Conservation (phyloP, 495 filamentous ascomycete species). For the Cryomyces antarcticus region DNA sequence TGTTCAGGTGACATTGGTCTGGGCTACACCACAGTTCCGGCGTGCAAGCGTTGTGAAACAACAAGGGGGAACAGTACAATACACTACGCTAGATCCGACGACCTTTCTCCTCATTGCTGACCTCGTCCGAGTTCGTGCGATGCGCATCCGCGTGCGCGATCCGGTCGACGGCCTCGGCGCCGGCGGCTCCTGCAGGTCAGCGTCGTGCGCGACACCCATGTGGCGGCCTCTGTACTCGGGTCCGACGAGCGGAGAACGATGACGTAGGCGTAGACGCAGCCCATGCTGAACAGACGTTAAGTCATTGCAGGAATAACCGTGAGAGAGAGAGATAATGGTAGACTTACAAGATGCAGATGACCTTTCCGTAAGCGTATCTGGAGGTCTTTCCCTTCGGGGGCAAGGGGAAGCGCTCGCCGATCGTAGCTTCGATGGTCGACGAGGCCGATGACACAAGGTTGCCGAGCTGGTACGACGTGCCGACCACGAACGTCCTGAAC, state of each 20-base stretch:
- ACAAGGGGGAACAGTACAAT: too few relatives aligned
- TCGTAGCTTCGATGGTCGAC: constrained; percentile 66
- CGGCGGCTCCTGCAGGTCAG: constrained; percentile 39
- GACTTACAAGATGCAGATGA: constrained; percentile 58
- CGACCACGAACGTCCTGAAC: constrained; percentile 70
- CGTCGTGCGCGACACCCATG: constrained; percentile 47
- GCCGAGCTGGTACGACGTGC: constrained; percentile 67
- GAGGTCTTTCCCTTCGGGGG: constrained; percentile 24
- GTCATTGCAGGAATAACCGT: too few relatives aligned
- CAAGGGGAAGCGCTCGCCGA: constrained; percentile 64
- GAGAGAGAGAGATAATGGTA: too few relatives aligned
- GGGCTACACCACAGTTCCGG: too few relatives aligned
- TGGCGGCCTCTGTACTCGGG: constrained; percentile 50
- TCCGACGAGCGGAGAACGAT: constrained; percentile 53
- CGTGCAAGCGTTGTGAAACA: too few relatives aligned
- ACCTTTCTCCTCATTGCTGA: too few relatives aligned
- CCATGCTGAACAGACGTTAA: constrained; percentile 29
- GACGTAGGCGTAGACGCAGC: constrained; percentile 67
- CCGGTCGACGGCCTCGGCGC: constrained; percentile 12
- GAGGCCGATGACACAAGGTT: constrained; percentile 65
- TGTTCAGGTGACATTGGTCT: too few relatives aligned
- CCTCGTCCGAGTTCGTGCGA: too few relatives aligned
- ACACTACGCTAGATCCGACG: too few relatives aligned
- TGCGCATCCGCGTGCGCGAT: too few relatives aligned
- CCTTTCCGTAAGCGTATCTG: constrained; percentile 69